Base-by-base conservation (phyloP, 2,329 filamentous ascomycete species). In the Myriosclerotinia curreyana region DNA sequence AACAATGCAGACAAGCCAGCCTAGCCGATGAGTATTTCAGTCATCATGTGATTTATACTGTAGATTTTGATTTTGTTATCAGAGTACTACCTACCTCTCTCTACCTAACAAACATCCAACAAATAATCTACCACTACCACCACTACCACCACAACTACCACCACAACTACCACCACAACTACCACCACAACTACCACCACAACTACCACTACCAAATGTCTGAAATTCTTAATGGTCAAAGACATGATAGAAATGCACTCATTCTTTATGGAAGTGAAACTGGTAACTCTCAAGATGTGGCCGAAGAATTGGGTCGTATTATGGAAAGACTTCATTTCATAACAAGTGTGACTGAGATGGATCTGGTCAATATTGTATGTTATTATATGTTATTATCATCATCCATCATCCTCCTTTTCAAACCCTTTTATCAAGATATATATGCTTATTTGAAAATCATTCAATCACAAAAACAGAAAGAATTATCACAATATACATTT, bases 241-340 rank as follows among this genome's bases (percentile, higher is more conserved):
- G 62, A 38, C 72, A 73, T 69, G 70, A 72, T 53, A 71, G 83
- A 70, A 82, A 79, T 50, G 85, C 83, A 60, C 83, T 96, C 69
- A 82, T 99, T 65, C 82, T 96, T 42, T 99, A 96, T 77, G 95
- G 92, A 63, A 96, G 94, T 48, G 95, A 99, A 79, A 98, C 93
- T 28, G 95, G 95, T 64, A 97, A 95, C 74, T 89, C 92, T 62
- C 91, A 96, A 76, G 94, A 98, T 77, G 85, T 94, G 68, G 94
- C 95, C 25, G 87, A 92, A 72, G 92, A 97, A 75, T 79, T 98
- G 67, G 91, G 88, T 48, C 82, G 87, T 49, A 77, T 91, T 68
- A 83, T 86, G 44, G 87, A 94, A 77, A 84, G 94, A 40, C 79
- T 97, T 65, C 91, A 87, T 71, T 97, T 98, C 76, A 77, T 83